phyloP scores from a whole-genome alignment of 2,329 filamentous ascomycete genomes.

The Elsinoe necatrix region DNA sequence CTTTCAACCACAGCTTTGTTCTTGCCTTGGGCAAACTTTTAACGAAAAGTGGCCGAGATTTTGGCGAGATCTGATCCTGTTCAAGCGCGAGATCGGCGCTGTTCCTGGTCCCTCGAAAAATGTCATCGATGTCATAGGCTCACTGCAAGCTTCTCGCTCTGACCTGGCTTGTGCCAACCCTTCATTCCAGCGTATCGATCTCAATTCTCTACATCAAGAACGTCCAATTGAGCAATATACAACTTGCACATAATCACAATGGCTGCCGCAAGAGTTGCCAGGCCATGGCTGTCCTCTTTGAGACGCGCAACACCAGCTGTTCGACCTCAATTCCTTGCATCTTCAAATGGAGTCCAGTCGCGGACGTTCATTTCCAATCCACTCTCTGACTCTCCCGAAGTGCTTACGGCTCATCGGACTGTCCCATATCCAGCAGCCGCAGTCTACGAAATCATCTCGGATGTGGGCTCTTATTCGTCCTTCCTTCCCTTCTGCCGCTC shows the following conservation, averaged over 20 bases:
- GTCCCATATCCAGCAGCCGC: constrained; percentile 63
- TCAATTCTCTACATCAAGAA: background rate
- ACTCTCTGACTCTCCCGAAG: constrained; percentile 55
- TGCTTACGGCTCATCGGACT: constrained; percentile 62
- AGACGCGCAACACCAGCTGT: constrained; percentile 16
- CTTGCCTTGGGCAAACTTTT: background rate
- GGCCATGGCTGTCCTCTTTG: constrained; percentile 23
- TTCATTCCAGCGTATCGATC: background rate
- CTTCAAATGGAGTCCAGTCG: constrained; percentile 18
- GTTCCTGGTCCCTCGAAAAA: constrained; percentile 3
- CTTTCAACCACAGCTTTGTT: background rate
- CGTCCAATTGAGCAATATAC: no score
- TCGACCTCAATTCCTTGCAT: background rate
- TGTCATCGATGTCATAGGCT: constrained; percentile 5
- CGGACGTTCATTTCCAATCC: constrained; percentile 38
- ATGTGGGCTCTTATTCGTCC: constrained; percentile 70
- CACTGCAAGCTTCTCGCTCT: background rate
- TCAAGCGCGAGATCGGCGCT: background rate
- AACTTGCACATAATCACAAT: background rate
- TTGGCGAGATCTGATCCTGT: constrained; percentile 1
- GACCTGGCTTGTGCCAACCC: background rate
- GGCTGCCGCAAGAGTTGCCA: background rate
- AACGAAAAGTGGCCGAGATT: background rate
- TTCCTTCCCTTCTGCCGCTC: constrained; percentile 89
- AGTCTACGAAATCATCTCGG: constrained; percentile 80